These are phyloP conservation scores for Aspergillus carbonarius DNA, from an alignment of 2,329 filamentous ascomycete genomes.

Conservation along the genomic window DNA sequence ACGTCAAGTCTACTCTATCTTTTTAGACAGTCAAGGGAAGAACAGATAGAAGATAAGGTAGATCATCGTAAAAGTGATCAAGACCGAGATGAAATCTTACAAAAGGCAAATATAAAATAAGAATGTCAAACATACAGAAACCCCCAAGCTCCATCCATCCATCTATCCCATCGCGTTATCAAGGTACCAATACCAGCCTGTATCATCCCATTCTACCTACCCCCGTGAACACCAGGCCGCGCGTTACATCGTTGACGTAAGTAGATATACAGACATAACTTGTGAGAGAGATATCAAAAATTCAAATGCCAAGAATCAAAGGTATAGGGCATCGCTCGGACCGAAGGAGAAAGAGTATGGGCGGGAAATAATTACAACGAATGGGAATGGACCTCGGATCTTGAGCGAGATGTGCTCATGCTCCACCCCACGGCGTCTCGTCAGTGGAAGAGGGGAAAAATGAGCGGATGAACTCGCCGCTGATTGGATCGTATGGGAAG, in stretches of 20 bases:
- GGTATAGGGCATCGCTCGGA: neutral
- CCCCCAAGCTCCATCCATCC: neutral
- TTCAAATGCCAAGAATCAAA: constrained; percentile 5
- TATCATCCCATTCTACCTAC: neutral
- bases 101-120: neutral
- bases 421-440: constrained; percentile 25
- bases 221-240: neutral
- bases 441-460: constrained; percentile 35
- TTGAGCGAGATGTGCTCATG: neutral
- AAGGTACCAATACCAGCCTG: neutral
- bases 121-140: neutral
- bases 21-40: too few relatives aligned
- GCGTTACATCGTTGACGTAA: neutral
- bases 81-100: too few relatives aligned
- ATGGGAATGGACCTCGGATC: neutral
- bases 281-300: constrained; percentile 1
- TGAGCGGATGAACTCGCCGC: constrained; percentile 40
- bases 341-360: neutral
- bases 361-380: neutral
- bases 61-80: neutral
- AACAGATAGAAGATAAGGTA: neutral
- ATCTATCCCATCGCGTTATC: neutral
- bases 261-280: neutral
- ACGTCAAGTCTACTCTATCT: too few relatives aligned
- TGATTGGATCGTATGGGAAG: constrained; percentile 42